These are phyloP conservation scores for Pichia exigua DNA, from an alignment of 805 yeast species.

Conservation along the genomic window DNA sequence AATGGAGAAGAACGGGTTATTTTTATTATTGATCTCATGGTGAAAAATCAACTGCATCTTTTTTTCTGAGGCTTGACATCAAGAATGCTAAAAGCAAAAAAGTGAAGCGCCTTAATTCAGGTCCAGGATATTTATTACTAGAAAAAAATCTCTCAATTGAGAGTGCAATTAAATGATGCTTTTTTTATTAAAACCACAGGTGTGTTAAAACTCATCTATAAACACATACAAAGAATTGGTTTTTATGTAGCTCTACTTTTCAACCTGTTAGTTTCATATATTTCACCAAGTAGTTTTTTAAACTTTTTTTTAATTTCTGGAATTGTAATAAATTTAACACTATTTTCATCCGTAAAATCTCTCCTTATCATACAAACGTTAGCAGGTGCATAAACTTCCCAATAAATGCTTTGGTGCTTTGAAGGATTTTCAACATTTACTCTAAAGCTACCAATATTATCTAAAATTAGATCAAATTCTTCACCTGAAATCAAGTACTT, in stretches of 20 bases:
- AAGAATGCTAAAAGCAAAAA: too few relatives aligned
- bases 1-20: too few relatives aligned
- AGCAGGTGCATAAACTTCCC: conserved; percentile 5
- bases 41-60: background rate
- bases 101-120: background rate
- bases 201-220: too few relatives aligned
- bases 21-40: background rate
- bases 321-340: background rate
- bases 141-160: too few relatives aligned
- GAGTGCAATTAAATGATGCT: too few relatives aligned
- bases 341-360: conserved; percentile 4
- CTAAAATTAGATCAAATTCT: conserved; percentile 2
- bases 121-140: background rate
- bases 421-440: background rate
- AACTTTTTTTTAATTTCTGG: background rate
- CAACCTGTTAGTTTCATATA: background rate
- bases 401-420: background rate
- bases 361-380: background rate
- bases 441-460: conserved; percentile 6
- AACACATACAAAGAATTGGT: too few relatives aligned
- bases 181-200: too few relatives aligned
- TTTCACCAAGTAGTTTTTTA: background rate
- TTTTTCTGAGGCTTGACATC: too few relatives aligned
- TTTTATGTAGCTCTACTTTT: background rate
- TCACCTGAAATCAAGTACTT: background rate